Evolutionary conservation across 2,329 filamentous ascomycete species (phyloP).

Genomic region (Verruconis gallopava): DNA sequence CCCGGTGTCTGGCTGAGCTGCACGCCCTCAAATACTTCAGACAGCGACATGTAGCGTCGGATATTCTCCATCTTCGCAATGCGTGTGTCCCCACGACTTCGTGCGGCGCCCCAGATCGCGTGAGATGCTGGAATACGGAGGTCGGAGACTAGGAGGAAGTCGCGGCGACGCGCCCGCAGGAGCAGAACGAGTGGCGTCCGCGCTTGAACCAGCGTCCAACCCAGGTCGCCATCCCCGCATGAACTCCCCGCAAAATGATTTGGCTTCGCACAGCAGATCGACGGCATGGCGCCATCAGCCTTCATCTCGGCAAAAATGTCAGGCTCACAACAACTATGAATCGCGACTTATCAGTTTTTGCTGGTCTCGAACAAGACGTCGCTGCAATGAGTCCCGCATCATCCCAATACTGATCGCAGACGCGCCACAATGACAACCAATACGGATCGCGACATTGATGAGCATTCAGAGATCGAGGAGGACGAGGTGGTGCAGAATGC

Average conservation of each 20-base stretch:
- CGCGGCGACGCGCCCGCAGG: not conserved
- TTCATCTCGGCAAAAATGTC: not conserved
- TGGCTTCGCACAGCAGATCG: not conserved
- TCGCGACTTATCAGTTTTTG: not conserved
- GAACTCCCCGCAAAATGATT: not conserved
- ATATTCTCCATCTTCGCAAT: conserved; percentile 1
- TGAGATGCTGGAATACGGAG: not conserved
- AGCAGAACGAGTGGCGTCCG: no score
- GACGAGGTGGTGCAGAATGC: not conserved
- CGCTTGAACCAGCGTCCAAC: not conserved
- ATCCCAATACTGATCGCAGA: not conserved
- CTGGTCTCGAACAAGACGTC: not conserved
- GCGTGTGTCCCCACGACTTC: not conserved
- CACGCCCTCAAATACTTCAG: not conserved
- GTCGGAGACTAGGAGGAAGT: not conserved
- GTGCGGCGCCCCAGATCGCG: not conserved
- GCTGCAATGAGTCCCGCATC: not conserved
- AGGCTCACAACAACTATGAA: not conserved
- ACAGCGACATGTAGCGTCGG: not conserved
- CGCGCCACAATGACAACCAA: not conserved
- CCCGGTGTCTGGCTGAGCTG: not conserved
- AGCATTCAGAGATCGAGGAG: not conserved
- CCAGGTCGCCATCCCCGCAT: not conserved
- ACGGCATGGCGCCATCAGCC: not conserved
- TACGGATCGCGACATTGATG: not conserved